Base-by-base conservation (phyloP, 805 yeast species). In the Candida boidinii region DNA sequence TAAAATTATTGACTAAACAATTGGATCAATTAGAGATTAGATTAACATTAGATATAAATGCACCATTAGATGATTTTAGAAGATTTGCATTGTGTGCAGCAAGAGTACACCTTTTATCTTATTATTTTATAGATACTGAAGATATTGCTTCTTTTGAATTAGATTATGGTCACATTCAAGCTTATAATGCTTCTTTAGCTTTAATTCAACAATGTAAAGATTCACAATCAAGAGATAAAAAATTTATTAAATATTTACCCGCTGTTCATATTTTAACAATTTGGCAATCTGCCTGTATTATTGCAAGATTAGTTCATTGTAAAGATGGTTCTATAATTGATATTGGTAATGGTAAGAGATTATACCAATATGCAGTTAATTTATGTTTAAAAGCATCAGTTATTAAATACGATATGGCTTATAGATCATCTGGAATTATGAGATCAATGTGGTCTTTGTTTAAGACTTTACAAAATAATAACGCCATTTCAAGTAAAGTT, bases 341-440 rank as follows among this genome's bases (percentile, higher is more conserved):
- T 55, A 56, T 75, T 22, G 75, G 72, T 3, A 66, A 76, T 0
- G 96, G 96, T 7, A 78, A 75, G 49, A 70, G 68, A 34, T 68
- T 81, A 20, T 85, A 79, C 46, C 72, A 71, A 39, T 61, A 64
- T 16, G 92, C 92, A 1, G 75, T 83, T 16, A 64, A 70, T 14
- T 56, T 83, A 29, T 76, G 92, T 2, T 70, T 76, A 36, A 76
- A 76, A 38, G 94, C 95, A 0, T 85, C 96, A 0, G 79, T 90
- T 19, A 64, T 85, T 45, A 86, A 86, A 46, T 92, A 88, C 57
- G 98, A 90, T 51, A 78, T 92, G 67, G 85, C 96, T 0, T 85
- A 84, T 53, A 70, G 97, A 43, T 83, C 95, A 0, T 78, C 94
- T 29, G 96, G 95, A 7, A 86, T 92, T 38, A 85, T 92, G 92